Evolutionary conservation across 192 early-diverging fungal species (phyloP), one percentile per base, ranked within the genome.

Genomic region (Linnemannia zychae): DNA sequence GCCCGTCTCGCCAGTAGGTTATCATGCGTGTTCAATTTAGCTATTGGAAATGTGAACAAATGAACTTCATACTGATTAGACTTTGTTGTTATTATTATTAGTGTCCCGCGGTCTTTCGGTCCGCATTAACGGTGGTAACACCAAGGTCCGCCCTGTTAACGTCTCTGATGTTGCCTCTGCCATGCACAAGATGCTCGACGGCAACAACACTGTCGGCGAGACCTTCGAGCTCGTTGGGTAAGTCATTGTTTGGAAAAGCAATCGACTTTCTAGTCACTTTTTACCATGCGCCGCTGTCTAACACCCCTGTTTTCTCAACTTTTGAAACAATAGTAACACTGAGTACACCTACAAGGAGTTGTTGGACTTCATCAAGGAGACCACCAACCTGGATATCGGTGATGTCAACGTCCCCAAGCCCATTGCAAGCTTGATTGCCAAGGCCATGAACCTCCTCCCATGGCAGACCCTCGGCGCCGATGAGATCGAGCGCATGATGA

Each of bases 151-250:
- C 37, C 96, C 96, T 38, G 93, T 94, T 46, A 92, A 94, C 83
- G 95, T 93, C 79, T 80, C 84, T 72, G 98, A 99, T 87, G 95
- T 99, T 52, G 98, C 97, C 48, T 85, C 90, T 66, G 97, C 93
- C 47, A 92, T 99, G 75, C 93, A 94, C 72, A 81, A 88, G 40
- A 94, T 97, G 87, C 85, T 93, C 75, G 91, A 91, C 46, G 93
- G 95, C 82, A 93, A 94, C 70, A 88, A 89, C 37, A 93, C 95
- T 4, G 89, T 93, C 28, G 97, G 97, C 46, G 93, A 97, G 91
- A 96, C 93, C 31, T 96, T 95, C 74, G 98, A 99, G 90, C 92
- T 99, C 38, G 96, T 92, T 83, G 96, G 95, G 91, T 94, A 88
- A 66, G 88, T 53, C 9, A n/a, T n/a, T n/a, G n/a, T 47, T 47